Percentiles rank a stretch among this genome's conserved stretches.
These are phyloP conservation scores for Intubia oerlemansii DNA, from an alignment of 2,329 filamentous ascomycete species.

Conservation along the genomic window DNA sequence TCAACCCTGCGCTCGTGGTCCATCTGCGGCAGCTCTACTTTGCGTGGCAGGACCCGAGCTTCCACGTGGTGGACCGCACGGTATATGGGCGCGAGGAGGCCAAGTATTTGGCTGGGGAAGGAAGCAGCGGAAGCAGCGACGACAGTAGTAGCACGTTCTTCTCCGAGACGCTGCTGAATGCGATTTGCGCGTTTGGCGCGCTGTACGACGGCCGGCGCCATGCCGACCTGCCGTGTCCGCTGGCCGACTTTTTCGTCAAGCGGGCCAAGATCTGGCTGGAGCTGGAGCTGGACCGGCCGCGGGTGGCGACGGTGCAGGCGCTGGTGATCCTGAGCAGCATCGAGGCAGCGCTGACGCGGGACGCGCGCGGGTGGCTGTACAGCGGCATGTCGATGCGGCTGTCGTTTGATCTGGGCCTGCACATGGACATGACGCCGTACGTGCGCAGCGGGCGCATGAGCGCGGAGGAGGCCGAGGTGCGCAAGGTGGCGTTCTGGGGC, in stretches of 20 bases:
- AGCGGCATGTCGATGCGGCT: constrained; percentile 23
- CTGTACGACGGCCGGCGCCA: constrained; percentile 12
- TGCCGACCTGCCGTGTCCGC: constrained; percentile 12
- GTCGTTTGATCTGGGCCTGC: constrained; percentile 21
- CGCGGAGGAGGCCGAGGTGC: constrained; percentile 16
- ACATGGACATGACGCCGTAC: constrained; percentile 18
- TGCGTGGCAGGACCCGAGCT: constrained; percentile 24
- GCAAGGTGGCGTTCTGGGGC: constrained; percentile 20
- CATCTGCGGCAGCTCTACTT: constrained; percentile 24
- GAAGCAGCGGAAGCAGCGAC: too few relatives aligned
- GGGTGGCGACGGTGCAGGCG: constrained; percentile 24
- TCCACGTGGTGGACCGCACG: constrained; percentile 21
- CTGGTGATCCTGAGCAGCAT: constrained; percentile 21
- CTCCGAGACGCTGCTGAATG: constrained; percentile 7
- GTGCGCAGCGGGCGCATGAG: constrained; percentile 18
- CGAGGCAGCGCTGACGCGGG: constrained; percentile 20
- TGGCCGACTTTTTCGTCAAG: constrained; percentile 19
- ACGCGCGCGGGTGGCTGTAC: constrained; percentile 24
- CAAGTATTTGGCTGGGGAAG: too few relatives aligned
- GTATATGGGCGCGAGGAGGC: constrained; percentile 7
- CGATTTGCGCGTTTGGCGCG: constrained; percentile 13
- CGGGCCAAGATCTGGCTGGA: constrained; percentile 22
- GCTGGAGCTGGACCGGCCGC: constrained; percentile 23
- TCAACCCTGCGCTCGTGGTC: constrained; percentile 18
- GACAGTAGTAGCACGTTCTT: constrained; percentile 5